Base-by-base conservation (phyloP, 2,329 filamentous ascomycete genomes). In the Xylaria sp. region DNA sequence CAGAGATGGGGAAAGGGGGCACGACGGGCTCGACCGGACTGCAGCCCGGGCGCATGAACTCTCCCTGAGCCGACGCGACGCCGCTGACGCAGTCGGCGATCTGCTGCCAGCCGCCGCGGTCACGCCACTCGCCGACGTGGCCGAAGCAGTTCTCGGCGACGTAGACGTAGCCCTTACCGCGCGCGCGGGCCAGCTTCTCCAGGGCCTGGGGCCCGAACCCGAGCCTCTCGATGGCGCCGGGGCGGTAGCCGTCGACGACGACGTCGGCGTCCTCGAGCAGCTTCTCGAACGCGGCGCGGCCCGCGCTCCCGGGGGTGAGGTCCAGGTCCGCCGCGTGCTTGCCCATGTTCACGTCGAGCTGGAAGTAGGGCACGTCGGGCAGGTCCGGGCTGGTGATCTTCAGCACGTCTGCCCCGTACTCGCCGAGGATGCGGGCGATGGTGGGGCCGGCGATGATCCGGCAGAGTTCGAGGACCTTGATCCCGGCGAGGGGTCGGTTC, bases 141-240 rank as follows among this genome's bases (percentile, higher is more conserved):
- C 80, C 80, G 55, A 81, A 83, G 62, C 78, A 82, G 58, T 82
- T 81, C 66, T 81, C 79, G 2, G 75, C 67, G 2, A 77, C 74
- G 41, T 79, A 74, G 17, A 82, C 70, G 19, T 81, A 69, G 0
- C 77, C 78, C 19, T 71, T 64, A 2, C 68, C 70, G 7, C 77
- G 67, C 6, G 73, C 66, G 42, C 73, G 69, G 2, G 69, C 72
- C 39, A 78, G 50, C 6, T 77, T 71, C 4, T 78, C 63, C 22
- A 80, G 65, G 1, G 70, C 74, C 2, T 74, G 64, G 0, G 68
- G 64, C 0, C 72, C 71, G 53, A 80, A 78, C 0, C 78, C 79
- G 21, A 74, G 73, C 50, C 75, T 75, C 16, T 78, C 75, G 47
- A 82, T 66, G 1, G 75, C 76, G 0, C 73, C 73, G 0, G 78